These are phyloP conservation scores for Excoecaria agallocha DNA, from an alignment of 345 rosid species.

Conservation along the genomic window DNA sequence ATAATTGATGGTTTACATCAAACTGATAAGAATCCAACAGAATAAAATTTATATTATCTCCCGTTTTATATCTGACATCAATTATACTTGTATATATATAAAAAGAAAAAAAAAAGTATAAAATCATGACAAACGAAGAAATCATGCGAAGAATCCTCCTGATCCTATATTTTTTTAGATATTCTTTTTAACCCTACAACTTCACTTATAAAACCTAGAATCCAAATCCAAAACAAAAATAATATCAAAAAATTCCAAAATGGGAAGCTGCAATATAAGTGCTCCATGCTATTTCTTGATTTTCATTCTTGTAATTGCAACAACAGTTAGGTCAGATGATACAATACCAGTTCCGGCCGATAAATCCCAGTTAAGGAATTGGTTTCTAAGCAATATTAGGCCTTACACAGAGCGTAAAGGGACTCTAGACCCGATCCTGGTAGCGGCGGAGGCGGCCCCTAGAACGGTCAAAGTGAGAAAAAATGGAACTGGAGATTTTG, in stretches of 20 bases:
- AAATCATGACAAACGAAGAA: neutral
- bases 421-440: slow-evolving; percentile 43
- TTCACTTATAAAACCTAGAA: neutral
- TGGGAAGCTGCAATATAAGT: neutral
- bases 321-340: slow-evolving; percentile 19
- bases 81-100: no score
- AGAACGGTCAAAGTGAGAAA: slow-evolving; percentile 39
- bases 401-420: slow-evolving; percentile 34
- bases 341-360: slow-evolving; percentile 37
- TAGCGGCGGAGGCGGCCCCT: slow-evolving; percentile 38
- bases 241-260: neutral
- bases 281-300: neutral
- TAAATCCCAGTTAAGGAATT: slow-evolving; percentile 20
- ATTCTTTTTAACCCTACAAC: neutral
- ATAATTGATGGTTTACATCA: no score
- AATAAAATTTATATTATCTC: no score
- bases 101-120: no score
- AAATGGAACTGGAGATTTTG: slow-evolving; percentile 51
- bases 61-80: no score
- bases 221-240: neutral
- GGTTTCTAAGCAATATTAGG: slow-evolving; percentile 44
- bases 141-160: neutral
- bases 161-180: neutral
- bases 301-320: slow-evolving; percentile 1
- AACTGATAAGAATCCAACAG: no score